Conservation (phyloP, 768 basidiomycete genomes). For the Termitomyces sp. region DNA sequence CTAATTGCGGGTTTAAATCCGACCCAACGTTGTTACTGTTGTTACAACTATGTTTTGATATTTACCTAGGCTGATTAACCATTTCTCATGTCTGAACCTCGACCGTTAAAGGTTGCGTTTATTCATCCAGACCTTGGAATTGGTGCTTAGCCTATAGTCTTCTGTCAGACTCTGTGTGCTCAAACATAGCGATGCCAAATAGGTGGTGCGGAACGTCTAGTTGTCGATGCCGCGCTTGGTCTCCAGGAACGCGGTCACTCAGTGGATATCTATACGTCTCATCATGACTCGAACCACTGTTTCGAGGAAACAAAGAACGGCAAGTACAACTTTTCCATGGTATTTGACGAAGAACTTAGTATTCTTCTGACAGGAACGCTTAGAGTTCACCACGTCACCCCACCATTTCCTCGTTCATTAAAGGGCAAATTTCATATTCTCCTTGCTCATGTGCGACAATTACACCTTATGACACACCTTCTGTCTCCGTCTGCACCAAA, state of each 20-base stretch:
- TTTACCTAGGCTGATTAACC: too few species aligned
- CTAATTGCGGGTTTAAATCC: constrained; percentile 1
- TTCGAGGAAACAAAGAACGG: constrained; percentile 95
- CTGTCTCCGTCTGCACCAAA: constrained; percentile 39
- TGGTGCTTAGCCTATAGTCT: constrained; percentile 40
- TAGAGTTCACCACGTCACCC: constrained; percentile 60
- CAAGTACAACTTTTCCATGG: constrained; percentile 19
- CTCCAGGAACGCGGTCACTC: constrained; percentile 79
- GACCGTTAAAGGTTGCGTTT: constrained; percentile 61
- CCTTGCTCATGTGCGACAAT: constrained; percentile 82
- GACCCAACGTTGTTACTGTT: background rate
- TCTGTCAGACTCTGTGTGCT: constrained; percentile 8
- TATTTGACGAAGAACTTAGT: background rate
- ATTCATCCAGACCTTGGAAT: constrained; percentile 95
- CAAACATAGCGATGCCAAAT: constrained; percentile 9
- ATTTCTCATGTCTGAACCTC: constrained; percentile 7
- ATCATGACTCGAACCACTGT: constrained; percentile 82
- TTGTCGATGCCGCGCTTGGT: constrained; percentile 92
- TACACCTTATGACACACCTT: constrained; percentile 74
- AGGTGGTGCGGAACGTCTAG: constrained; percentile 95
- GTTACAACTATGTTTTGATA: too few species aligned
- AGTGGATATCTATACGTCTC: constrained; percentile 89
- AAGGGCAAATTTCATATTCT: constrained; percentile 83
- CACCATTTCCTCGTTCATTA: constrained; percentile 78
- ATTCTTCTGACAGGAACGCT: constrained; percentile 60